Evolutionary conservation across 495 filamentous ascomycete genomes (phyloP).

Genomic region (Gamarada debralockiae): DNA sequence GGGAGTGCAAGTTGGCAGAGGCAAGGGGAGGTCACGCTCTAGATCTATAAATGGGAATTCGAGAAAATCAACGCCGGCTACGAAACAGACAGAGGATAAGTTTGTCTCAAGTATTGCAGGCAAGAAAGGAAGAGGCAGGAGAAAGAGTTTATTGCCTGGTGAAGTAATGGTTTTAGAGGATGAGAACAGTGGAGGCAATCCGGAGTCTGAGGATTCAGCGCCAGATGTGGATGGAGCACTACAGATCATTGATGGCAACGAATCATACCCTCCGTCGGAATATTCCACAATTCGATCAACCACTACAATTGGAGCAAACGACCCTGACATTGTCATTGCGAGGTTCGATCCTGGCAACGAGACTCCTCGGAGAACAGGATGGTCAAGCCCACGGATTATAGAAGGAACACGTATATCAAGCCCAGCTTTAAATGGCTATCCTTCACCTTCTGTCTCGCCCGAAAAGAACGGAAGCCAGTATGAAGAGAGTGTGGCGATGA

Average conservation of each 20-base stretch:
- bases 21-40: slow-evolving; percentile 21
- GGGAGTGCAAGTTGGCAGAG: slow-evolving; percentile 14
- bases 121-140: slow-evolving; percentile 18
- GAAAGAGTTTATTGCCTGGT: slow-evolving; percentile 20
- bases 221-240: slow-evolving; percentile 8
- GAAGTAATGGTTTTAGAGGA: slow-evolving; percentile 26
- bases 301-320: slow-evolving; percentile 3
- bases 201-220: neutral
- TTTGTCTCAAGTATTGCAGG: slow-evolving; percentile 1
- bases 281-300: slow-evolving; percentile 23
- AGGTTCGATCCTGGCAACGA: slow-evolving; percentile 21
- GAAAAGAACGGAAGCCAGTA: neutral
- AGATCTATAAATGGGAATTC: slow-evolving; percentile 17
- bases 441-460: slow-evolving; percentile 6
- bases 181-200: slow-evolving; percentile 4
- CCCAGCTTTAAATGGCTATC: neutral
- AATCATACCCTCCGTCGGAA: neutral
- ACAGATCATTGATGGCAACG: neutral
- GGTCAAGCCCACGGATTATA: slow-evolving; percentile 22
- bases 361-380: slow-evolving; percentile 18
- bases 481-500: slow-evolving; percentile 1
- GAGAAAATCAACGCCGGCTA: slow-evolving; percentile 10
- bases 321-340: slow-evolving; percentile 15
- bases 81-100: slow-evolving; percentile 3
- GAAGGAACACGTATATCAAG: neutral